A percentile compares a stretch with the other conserved stretches of the same genome.
These are phyloP conservation scores for Paraphoma chrysanthemicola DNA, from an alignment of 2,329 filamentous ascomycete genomes.

Conservation along the genomic window DNA sequence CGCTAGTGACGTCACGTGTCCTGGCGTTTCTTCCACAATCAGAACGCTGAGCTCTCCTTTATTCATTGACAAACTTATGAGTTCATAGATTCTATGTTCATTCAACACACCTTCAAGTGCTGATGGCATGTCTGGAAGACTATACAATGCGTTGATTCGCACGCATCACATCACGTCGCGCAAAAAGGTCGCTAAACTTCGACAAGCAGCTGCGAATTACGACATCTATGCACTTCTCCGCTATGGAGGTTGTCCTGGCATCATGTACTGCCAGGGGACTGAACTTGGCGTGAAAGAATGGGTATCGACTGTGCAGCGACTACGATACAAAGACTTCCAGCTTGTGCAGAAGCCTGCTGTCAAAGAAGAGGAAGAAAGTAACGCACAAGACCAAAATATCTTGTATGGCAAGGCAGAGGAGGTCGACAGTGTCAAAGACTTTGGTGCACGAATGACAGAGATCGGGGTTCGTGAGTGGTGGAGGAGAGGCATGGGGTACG, in stretches of 20 bases:
- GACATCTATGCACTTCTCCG: conserved; percentile 71
- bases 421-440: conserved; percentile 69
- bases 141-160: conserved; percentile 70
- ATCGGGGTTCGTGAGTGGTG: conserved; percentile 70
- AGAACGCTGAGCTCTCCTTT: not conserved
- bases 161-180: conserved; percentile 84
- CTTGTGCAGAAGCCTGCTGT: conserved; percentile 62
- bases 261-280: conserved; percentile 79
- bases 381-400: conserved; percentile 1
- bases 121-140: conserved; percentile 26
- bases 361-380: conserved; percentile 21
- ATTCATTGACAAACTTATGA: not conserved
- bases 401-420: conserved; percentile 57
- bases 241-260: conserved; percentile 72
- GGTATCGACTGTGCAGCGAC: conserved; percentile 68
- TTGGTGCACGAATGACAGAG: conserved; percentile 67
- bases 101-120: not conserved
- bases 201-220: conserved; percentile 67
- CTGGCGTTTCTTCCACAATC: conserved; percentile 1
- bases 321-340: conserved; percentile 77
- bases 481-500: conserved; percentile 70
- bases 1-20: conserved; percentile 41
- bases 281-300: conserved; percentile 65
- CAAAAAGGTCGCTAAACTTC: conserved; percentile 72
- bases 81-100: not conserved